Base-by-base conservation (phyloP, 2,329 filamentous ascomycete genomes). In the Paraconiothyrium sp. region DNA sequence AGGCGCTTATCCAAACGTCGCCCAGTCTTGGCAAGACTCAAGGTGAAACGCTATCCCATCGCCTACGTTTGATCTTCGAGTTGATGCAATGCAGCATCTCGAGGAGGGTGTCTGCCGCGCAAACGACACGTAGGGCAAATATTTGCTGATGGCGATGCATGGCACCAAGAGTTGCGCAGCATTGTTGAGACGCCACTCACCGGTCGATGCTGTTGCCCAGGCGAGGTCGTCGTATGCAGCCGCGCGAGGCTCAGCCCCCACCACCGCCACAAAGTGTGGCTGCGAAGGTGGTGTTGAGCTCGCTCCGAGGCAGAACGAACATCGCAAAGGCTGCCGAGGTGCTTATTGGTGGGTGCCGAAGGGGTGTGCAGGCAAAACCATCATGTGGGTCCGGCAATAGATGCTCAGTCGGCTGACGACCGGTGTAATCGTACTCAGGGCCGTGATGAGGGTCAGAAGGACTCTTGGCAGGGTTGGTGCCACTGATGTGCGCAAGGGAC, bases 31-130 rank as follows among this genome's bases (percentile, higher is more conserved):
- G 58, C 52, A 60, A 24, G 54, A 37, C 44, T 60, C 52, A 56
- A 52, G 11, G 9, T 60, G 58, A 60, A 60, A 60, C 57, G 50
- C 50, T 24, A 59, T 30, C 14, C 37, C 55, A 58, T 50, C 57
- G 37, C 14, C 46, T 52, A 46, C 52, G 58, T 60, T 51, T 60
- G 58, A 60, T 60, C 58, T 58, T 35, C 58, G n/a, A 13, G 16
- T 44, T 34, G 52, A 55, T 46, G 52, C 52, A 47, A 57, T 50
- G 58, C 58, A 56, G 52, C 52, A 51, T 51, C n/a, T 43, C 24
- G 35, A 44, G 9, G 22, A 41, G 41, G 34, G 22, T 24, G 34
- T 49, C 11, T 50, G 35, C 34, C 35, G 47, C 32, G 24, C n/a
- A 43, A 24, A 39, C 27, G 37, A 52, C 24, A 30, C 37, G 47